Evolutionary conservation across 2,329 filamentous ascomycete genomes (phyloP).

Genomic region (Exserohilum rostratum): DNA sequence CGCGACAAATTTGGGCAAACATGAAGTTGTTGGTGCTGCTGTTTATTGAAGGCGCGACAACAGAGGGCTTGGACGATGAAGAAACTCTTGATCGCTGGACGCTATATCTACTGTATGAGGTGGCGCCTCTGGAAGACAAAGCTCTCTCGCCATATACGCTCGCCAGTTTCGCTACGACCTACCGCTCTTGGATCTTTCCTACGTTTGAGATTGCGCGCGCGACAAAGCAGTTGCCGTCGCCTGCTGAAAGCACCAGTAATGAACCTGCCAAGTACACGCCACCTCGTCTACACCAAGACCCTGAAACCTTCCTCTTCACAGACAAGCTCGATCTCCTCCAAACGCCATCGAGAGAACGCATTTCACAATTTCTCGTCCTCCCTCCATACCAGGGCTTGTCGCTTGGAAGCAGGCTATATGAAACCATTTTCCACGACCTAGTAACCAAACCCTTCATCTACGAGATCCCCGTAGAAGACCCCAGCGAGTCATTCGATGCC

Average conservation of each 20-base stretch:
- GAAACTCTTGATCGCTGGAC: slow-evolving; percentile 83
- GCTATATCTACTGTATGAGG: slow-evolving; percentile 73
- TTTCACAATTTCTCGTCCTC: slow-evolving; percentile 92
- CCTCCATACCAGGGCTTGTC: slow-evolving; percentile 84
- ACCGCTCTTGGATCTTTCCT: slow-evolving; percentile 76
- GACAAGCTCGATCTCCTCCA: slow-evolving; percentile 57
- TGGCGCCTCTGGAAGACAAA: slow-evolving; percentile 39
- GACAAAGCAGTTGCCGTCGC: slow-evolving; percentile 42
- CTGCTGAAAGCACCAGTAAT: slow-evolving; percentile 36
- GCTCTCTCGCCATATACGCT: slow-evolving; percentile 67
- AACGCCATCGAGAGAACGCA: slow-evolving; percentile 77
- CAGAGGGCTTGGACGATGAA: slow-evolving; percentile 71
- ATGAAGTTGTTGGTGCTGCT: slow-evolving; percentile 83
- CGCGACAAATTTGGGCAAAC: slow-evolving; percentile 75
- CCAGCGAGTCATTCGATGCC: slow-evolving; percentile 83
- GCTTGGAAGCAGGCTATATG: slow-evolving; percentile 81
- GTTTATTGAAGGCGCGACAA: slow-evolving; percentile 91
- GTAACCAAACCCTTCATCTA: slow-evolving; percentile 70
- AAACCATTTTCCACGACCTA: slow-evolving; percentile 74
- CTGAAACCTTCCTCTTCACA: slow-evolving; percentile 38
- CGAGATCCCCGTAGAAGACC: slow-evolving; percentile 93
- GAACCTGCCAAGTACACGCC: slow-evolving; percentile 50
- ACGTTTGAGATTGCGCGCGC: slow-evolving; percentile 50
- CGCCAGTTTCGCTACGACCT: slow-evolving; percentile 87
- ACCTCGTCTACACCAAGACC: slow-evolving; percentile 34